Evolutionary conservation across 2,329 filamentous ascomycete genomes (phyloP).

Genomic region (Macrophomina tecta): DNA sequence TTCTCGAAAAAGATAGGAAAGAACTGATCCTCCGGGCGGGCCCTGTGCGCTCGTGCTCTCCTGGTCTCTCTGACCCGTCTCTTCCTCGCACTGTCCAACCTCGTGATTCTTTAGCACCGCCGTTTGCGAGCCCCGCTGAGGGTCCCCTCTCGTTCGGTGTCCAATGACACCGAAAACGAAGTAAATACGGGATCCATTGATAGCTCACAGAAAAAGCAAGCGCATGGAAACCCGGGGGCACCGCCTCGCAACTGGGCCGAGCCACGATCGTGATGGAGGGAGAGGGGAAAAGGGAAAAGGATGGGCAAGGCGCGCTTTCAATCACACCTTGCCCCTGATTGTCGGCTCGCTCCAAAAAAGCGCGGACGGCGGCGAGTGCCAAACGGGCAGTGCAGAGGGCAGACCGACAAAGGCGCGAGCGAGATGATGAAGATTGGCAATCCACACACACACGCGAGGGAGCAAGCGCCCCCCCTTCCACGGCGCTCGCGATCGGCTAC

Average conservation of each 20-base stretch:
- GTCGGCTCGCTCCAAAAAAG: slow-evolving; percentile 18
- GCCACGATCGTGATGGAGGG: slow-evolving; percentile 1
- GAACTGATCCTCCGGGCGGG: slow-evolving; percentile 5
- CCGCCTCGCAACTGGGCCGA: not conserved
- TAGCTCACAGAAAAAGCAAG: not conserved
- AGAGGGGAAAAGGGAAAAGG: not conserved
- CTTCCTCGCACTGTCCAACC: not conserved
- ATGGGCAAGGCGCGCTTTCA: not conserved
- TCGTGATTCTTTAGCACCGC: not conserved
- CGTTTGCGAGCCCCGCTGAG: not conserved
- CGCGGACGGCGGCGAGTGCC: slow-evolving; percentile 10
- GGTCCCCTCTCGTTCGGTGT: not conserved
- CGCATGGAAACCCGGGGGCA: not conserved
- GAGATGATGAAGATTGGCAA: slow-evolving; percentile 18
- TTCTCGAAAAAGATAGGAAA: slow-evolving; percentile 1
- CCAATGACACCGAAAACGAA: slow-evolving; percentile 8
- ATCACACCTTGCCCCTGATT: slow-evolving; percentile 12
- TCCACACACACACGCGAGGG: not conserved
- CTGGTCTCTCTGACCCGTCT: not conserved
- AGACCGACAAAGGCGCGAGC: slow-evolving; percentile 2
- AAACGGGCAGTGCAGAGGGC: slow-evolving; percentile 16
- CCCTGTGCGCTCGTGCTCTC: not conserved
- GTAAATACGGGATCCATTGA: slow-evolving; percentile 10
- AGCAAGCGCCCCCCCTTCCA: not conserved
- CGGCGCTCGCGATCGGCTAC: slow-evolving; percentile 5